These are phyloP conservation scores for Plasmodium vinckei DNA, from an alignment of 169 alveolate genomes.

Conservation along the genomic window DNA sequence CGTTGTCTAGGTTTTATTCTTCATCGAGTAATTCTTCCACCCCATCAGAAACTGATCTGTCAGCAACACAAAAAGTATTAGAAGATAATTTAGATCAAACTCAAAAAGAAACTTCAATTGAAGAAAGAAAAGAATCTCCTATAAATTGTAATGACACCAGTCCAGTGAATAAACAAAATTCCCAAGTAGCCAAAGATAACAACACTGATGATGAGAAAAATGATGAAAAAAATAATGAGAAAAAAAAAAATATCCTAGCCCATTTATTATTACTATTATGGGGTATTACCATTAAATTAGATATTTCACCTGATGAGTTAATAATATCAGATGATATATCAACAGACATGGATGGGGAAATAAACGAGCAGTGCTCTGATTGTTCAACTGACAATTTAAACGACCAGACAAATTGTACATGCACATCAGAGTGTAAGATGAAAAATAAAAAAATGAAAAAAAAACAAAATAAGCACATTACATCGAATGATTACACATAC, in stretches of 20 bases:
- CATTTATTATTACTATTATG: slow-evolving; percentile 45
- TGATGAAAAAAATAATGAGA: background rate
- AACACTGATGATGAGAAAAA: background rate
- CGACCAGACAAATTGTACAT: background rate
- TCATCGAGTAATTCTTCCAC: background rate
- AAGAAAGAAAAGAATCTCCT: background rate
- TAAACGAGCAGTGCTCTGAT: background rate
- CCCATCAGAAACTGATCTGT: background rate
- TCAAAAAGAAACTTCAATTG: background rate
- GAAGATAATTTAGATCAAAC: background rate
- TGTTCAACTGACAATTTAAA: background rate
- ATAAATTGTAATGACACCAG: background rate
- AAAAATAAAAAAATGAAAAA: no score
- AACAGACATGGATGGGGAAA: slow-evolving; percentile 29
- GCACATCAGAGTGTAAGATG: no score
- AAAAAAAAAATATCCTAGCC: background rate
- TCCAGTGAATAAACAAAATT: no score
- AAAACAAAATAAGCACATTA: no score
- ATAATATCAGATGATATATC: slow-evolving; percentile 62
- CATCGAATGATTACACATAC: no score
- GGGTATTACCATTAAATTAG: slow-evolving; percentile 45
- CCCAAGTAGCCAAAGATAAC: no score
- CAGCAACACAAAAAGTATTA: background rate
- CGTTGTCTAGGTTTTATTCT: slow-evolving; percentile 18
- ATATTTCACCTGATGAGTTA: slow-evolving; percentile 24